Evolutionary conservation across 495 filamentous ascomycete genomes (phyloP), one percentile per base, ranked within the genome.

Genomic region (Podospora australis): DNA sequence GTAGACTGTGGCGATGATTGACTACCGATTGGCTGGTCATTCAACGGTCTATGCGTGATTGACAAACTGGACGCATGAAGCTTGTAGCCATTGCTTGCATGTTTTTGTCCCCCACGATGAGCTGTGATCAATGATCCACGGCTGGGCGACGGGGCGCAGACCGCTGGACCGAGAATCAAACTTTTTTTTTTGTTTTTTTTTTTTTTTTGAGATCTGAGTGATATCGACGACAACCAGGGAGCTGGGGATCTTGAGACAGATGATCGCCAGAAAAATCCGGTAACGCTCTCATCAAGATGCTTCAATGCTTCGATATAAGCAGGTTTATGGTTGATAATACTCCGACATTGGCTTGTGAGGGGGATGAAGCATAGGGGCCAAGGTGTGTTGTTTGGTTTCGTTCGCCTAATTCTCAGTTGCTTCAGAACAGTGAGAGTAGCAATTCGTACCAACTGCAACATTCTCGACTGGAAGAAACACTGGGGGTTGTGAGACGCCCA

Each of bases 191-290:
- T n/a, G n/a, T n/a, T n/a, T n/a, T n/a, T n/a, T n/a, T n/a, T n/a
- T n/a, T n/a, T n/a, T n/a, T n/a, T n/a, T n/a, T n/a, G n/a, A n/a
- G n/a, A n/a, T n/a, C n/a, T n/a, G n/a, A n/a, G n/a, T n/a, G n/a
- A n/a, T n/a, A n/a, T n/a, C n/a, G 28, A 30, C 10, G 11, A 39
- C 24, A 30, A 51, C 52, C 51, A 23, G 54, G 49, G 50, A 44
- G 32, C 21, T 43, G 48, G 49, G 32, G 25, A 42, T 11, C 35
- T 41, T 50, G 59, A 60, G 53, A 57, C 53, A 48, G 32, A 23
- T 46, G 52, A 58, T 61, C 44, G 43, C 35, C 55, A n/a, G 39
- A 30, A 21, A 19, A 46, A 23, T 49, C 17, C 21, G 26, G 39
- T 20, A 23, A 6, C 26, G 26, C 26, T 13, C 26, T 6, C 6